These are phyloP conservation scores for Macrotyloma uniflorum DNA, from an alignment of 306 rosid species.

Conservation along the genomic window DNA sequence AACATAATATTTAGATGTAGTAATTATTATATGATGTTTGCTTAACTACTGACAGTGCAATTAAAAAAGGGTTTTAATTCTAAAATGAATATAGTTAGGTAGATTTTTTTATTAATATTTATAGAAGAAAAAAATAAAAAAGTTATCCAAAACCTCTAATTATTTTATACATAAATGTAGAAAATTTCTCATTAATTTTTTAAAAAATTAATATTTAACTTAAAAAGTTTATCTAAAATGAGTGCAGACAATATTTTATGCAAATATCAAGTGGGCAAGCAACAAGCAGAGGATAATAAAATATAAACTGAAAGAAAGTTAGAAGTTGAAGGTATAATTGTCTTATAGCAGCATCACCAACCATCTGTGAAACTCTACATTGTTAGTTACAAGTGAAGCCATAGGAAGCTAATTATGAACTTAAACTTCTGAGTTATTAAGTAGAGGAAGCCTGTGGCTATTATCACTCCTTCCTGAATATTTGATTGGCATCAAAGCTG, in stretches of 20 bases:
- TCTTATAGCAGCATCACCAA: slow-evolving; percentile 2
- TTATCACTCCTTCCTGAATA: slow-evolving; percentile 38
- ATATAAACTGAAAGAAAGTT: slow-evolving; percentile 10
- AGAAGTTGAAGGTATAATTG: background rate
- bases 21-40: background rate
- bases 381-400: slow-evolving; percentile 8
- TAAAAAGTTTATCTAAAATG: too few relatives aligned
- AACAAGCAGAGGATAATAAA: background rate
- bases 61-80: too few relatives aligned
- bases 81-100: too few relatives aligned
- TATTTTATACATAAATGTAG: too few relatives aligned
- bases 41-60: background rate
- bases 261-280: background rate
- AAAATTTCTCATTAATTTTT: too few relatives aligned
- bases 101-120: too few relatives aligned
- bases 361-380: slow-evolving; percentile 9
- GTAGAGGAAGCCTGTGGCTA: slow-evolving; percentile 54
- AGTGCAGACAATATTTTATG: background rate
- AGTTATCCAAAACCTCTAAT: too few relatives aligned
- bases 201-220: too few relatives aligned
- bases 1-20: background rate
- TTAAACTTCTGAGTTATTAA: slow-evolving; percentile 43
- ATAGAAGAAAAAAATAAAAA: too few relatives aligned
- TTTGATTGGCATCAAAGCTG: slow-evolving; percentile 57
- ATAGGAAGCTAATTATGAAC: slow-evolving; percentile 3